Evolutionary conservation across 2,329 filamentous ascomycete species (phyloP), one percentile per base, ranked within the genome.

Genomic region (Tolypocladium cylindrosporum): DNA sequence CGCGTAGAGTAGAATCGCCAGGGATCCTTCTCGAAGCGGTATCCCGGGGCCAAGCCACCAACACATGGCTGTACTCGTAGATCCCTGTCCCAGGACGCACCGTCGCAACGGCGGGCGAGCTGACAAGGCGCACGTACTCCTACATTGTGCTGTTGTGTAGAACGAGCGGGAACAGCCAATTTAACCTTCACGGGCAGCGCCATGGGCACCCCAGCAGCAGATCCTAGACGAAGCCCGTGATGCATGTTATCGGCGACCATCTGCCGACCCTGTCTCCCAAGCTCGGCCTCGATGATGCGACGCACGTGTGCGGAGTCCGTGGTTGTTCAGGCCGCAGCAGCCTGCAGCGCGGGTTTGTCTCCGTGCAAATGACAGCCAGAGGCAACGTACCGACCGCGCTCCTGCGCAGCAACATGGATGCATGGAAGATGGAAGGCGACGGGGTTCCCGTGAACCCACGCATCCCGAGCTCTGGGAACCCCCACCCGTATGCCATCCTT

Each of bases 21-120:
- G 40, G 60, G 42, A 56, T 53, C 59, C 48, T 59, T 56, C 60
- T 62, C 57, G 43, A 63, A 62, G 54, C 48, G 60, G 61, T 57
- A 63, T 59, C 55, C 61, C 60, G 59, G 59, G 41, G 48, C 45
- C 37, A 42, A 51, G 48, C 55, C 58, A 58, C 54, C 34, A 57
- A 52, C 51, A 57, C 55, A 27, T 7, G 27, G 31, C 27, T 42
- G 57, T 42, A 43, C 50, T n/a, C 48, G 57, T 42, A 40, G 54
- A 60, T 34, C 57, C 54, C 40, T 58, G 57, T 53, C 40, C n/a
- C 40, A 40, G 27, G 57, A 43, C 51, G 13, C 27, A 13, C 45
- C 31, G 37, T 34, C 39, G 53, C 53, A 54, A 54, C 13, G 43
- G 10, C 36, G 36, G 16, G 16, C 24, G 7, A 16, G 45, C 45